Conservation (phyloP, 345 rosid species). For the Salix arbutifolia region DNA sequence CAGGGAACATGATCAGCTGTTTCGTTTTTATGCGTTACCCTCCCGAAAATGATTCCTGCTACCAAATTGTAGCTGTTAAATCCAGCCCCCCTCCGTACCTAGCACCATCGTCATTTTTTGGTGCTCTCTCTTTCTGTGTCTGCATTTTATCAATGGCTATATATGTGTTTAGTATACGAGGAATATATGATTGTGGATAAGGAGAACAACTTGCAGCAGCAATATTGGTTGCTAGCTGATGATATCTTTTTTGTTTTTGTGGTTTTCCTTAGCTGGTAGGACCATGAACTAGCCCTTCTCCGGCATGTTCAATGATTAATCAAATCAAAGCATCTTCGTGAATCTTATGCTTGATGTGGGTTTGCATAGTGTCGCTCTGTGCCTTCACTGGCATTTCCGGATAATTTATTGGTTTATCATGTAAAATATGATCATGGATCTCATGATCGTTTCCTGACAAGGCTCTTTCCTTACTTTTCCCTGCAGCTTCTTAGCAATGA, state of each 20-base stretch:
- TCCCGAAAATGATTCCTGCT: slow-evolving; percentile 8
- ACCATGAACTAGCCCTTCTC: slow-evolving; percentile 10
- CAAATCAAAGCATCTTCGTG: slow-evolving; percentile 23
- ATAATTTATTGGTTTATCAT: neutral
- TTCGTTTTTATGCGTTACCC: slow-evolving; percentile 10
- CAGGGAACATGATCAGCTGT: slow-evolving; percentile 1
- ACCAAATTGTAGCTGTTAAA: slow-evolving; percentile 24
- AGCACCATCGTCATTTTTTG: slow-evolving; percentile 24
- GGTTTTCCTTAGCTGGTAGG: neutral
- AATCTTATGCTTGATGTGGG: slow-evolving; percentile 5
- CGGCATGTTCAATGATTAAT: slow-evolving; percentile 20
- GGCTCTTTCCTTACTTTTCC: neutral
- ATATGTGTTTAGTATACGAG: neutral
- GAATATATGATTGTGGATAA: slow-evolving; percentile 8
- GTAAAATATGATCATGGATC: neutral
- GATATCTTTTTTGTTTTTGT: neutral
- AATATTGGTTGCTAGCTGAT: slow-evolving; percentile 6
- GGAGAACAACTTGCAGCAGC: slow-evolving; percentile 4
- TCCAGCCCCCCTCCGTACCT: slow-evolving; percentile 39
- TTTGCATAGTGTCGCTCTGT: neutral
- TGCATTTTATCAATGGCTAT: slow-evolving; percentile 16
- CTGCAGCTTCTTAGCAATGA: neutral
- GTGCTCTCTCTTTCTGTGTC: slow-evolving; percentile 23
- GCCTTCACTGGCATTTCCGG: neutral
- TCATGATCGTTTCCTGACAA: neutral